Percentiles rank a stretch among this genome's conserved stretches.
Conservation (phyloP, 352 stramenopile species). For the Phytophthora brassicae region DNA sequence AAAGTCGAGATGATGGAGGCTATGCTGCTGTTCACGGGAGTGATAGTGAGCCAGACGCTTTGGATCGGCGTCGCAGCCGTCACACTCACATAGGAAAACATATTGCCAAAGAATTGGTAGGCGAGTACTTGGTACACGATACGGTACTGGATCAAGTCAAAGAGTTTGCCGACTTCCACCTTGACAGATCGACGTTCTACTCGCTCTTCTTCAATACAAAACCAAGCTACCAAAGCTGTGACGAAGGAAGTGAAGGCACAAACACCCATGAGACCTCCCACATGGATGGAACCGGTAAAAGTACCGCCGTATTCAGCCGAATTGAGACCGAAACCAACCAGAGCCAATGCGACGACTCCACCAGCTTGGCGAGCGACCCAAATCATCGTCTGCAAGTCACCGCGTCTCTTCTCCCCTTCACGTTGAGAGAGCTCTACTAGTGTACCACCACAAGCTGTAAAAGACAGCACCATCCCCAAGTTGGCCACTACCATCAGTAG, state of each 20-base stretch:
- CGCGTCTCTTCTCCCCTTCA: slow-evolving; percentile 49
- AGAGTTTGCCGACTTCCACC: slow-evolving; percentile 37
- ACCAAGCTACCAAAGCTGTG: slow-evolving; percentile 46
- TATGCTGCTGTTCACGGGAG: slow-evolving; percentile 45
- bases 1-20: slow-evolving; percentile 40
- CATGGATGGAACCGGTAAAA: slow-evolving; percentile 49
- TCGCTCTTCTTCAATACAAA: slow-evolving; percentile 50
- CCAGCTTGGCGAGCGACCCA: slow-evolving; percentile 44
- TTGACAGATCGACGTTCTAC: slow-evolving; percentile 25
- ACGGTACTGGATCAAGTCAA: slow-evolving; percentile 52
- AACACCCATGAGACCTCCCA: slow-evolving; percentile 55
- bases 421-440: slow-evolving; percentile 64
- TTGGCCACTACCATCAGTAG: slow-evolving; percentile 60
- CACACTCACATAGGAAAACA: slow-evolving; percentile 49
- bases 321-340: slow-evolving; percentile 67
- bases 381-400: slow-evolving; percentile 60
- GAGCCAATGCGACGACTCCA: slow-evolving; percentile 42
- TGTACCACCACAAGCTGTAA: slow-evolving; percentile 50
- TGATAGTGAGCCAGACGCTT: slow-evolving; percentile 46
- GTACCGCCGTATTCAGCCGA: slow-evolving; percentile 50
- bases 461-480: slow-evolving; percentile 53
- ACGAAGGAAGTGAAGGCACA: slow-evolving; percentile 36
- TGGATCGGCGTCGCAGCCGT: slow-evolving; percentile 47
- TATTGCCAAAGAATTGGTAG: slow-evolving; percentile 61
- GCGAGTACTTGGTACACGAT: slow-evolving; percentile 59